Evolutionary conservation across 441 rosid genomes (phyloP).

Genomic region (Macaranga tanarius): DNA sequence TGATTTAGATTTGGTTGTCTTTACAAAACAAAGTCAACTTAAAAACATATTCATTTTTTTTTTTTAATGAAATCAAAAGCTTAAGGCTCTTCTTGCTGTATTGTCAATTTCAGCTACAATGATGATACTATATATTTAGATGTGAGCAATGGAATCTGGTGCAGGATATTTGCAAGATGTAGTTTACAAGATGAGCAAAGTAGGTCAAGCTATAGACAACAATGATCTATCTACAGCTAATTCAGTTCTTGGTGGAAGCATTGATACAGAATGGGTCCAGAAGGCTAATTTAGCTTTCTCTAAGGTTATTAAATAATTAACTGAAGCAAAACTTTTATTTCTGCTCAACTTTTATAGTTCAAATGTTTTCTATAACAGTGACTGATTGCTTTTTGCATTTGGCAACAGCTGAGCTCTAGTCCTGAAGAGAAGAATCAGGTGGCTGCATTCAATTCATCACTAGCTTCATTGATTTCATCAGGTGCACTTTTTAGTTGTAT

Average conservation of each 20-base stretch:
- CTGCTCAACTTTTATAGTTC: neutral
- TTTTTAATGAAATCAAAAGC: neutral
- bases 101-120: neutral
- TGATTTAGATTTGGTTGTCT: neutral
- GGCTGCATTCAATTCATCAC: slow-evolving; percentile 67
- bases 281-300: slow-evolving; percentile 66
- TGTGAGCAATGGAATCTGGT: slow-evolving; percentile 19
- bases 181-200: slow-evolving; percentile 84
- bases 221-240: slow-evolving; percentile 68
- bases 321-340: neutral
- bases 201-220: slow-evolving; percentile 90
- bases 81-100: neutral
- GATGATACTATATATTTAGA: neutral
- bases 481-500: slow-evolving; percentile 34
- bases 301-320: slow-evolving; percentile 37
- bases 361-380: neutral
- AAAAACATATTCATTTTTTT: neutral
- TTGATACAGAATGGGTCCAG: slow-evolving; percentile 70
- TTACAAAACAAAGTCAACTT: neutral
- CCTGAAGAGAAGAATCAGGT: slow-evolving; percentile 72
- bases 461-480: slow-evolving; percentile 78
- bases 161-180: slow-evolving; percentile 91
- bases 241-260: slow-evolving; percentile 70
- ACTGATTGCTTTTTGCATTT: slow-evolving; percentile 12
- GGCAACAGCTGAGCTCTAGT: slow-evolving; percentile 61